Evolutionary conservation across 2,329 filamentous ascomycete species (phyloP), one percentile per base, ranked within the genome.

Genomic region (Aspergillus sp.): DNA sequence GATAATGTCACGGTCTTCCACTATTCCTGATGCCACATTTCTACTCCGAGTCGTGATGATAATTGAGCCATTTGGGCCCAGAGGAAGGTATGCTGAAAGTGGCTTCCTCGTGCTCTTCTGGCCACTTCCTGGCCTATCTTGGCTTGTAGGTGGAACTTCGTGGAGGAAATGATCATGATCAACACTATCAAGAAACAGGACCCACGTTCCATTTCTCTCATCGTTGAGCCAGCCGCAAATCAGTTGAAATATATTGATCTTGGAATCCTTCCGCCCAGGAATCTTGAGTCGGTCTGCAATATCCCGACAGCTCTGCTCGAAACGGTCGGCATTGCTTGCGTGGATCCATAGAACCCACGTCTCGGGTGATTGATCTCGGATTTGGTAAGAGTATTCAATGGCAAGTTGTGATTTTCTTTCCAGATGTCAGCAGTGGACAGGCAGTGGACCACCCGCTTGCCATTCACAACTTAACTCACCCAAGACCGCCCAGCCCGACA

Each of bases 301-400:
- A n/a, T 65, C 57, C 44, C 52, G 57, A 48, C 59, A 67, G 32
- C 59, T 57, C 46, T 67, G 56, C 49, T 70, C 59, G 41, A 69
- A 66, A 5, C 64, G 55, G 34, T 57, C 52, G 0, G 51, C 50
- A 43, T 62, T 65, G 44, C 58, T 63, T 2, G 64, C 62, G 48
- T 70, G 54, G 4, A 70, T 53, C 68, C 62, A 73, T 46, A 70
- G 69, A 30, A 70, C 52, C 54, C 55, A 65, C 10, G 54, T 63
- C n/a, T 57, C 30, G 0, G 59, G 56, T 26, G 51, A 60, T 27
- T 44, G 44, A 0, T 60, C 50, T 48, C 51, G 53, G n/a, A 56
- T 48, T 41, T 49, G 53, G 47, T 71, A 60, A 0, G 58, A 19
- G 42, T 69, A 70, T 55, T 69, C 54, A 42, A 71, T 70, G 7